These are phyloP conservation scores for Groenewaldozyma auringiensis DNA, from an alignment of 1,139 yeast genomes.

Conservation along the genomic window DNA sequence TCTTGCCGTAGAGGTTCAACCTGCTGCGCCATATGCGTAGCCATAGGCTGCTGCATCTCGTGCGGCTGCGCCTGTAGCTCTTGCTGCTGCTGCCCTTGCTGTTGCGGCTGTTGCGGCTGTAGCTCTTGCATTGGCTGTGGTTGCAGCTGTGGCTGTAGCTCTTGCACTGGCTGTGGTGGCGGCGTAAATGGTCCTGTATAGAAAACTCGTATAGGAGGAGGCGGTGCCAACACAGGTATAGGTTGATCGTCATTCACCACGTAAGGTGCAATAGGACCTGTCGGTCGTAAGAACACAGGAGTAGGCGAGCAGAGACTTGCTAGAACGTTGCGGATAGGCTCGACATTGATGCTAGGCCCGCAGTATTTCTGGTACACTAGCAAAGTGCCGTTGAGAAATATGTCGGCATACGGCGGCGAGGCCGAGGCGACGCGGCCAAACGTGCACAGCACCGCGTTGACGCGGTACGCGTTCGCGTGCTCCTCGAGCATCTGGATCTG, in stretches of 20 bases:
- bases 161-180: constrained; percentile 24
- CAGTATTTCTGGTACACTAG: not conserved
- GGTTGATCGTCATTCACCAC: not conserved
- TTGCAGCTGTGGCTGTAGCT: constrained; percentile 26
- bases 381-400: not conserved
- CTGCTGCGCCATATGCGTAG: no score
- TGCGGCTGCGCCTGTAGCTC: not conserved
- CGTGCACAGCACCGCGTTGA: not conserved
- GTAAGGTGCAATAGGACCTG: not conserved
- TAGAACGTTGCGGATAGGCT: not conserved
- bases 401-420: not conserved
- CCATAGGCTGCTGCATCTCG: not conserved
- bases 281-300: not conserved
- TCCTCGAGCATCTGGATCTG: constrained; percentile 4
- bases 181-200: not conserved
- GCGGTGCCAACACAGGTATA: not conserved
- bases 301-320: not conserved
- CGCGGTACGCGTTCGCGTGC: constrained; percentile 1
- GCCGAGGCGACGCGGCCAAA: not conserved
- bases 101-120: constrained; percentile 13
- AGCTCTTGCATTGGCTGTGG: constrained; percentile 13
- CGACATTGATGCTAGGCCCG: not conserved
- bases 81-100: not conserved
- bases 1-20: no score
- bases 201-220: not conserved